A percentile compares a stretch with the other conserved stretches of the same genome.
Conservation (phyloP, 2,329 filamentous ascomycete genomes). For the Bipolaris sorokiniana region DNA sequence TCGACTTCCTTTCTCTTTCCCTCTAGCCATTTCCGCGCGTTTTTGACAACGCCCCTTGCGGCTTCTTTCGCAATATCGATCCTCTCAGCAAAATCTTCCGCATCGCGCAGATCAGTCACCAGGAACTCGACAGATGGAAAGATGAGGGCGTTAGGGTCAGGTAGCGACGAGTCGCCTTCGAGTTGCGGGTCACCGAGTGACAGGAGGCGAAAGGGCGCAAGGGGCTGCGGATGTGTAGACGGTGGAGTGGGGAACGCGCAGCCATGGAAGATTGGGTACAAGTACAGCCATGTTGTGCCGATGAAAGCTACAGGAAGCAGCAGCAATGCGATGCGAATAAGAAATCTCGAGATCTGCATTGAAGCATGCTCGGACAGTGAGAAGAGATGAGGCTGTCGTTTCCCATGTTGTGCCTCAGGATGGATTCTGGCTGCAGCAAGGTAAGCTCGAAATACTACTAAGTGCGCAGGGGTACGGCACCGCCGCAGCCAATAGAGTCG, state of each 20-base stretch:
- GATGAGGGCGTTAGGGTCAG: conserved; percentile 45
- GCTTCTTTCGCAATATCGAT: conserved; percentile 19
- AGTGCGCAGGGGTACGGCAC: conserved; percentile 3
- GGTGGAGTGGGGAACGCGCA: conserved; percentile 73
- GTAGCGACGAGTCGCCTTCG: conserved; percentile 87
- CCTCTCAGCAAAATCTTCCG: conserved; percentile 19
- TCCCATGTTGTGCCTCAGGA: conserved; percentile 19
- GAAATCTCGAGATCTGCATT: conserved; percentile 59
- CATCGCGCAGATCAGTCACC: conserved; percentile 24
- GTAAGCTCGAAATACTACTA: conserved; percentile 2
- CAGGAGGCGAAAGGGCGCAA: conserved; percentile 83
- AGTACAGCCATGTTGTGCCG: conserved; percentile 79
- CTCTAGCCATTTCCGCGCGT: conserved; percentile 70
- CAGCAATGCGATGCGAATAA: conserved; percentile 55
- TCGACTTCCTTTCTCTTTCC: conserved; percentile 81
- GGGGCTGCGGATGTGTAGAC: conserved; percentile 8
- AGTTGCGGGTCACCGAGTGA: conserved; percentile 91
- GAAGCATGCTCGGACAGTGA: conserved; percentile 42
- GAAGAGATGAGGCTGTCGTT: conserved; percentile 9
- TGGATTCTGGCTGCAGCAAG: conserved; percentile 7
- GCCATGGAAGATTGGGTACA: conserved; percentile 78
- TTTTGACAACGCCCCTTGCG: conserved; percentile 52
- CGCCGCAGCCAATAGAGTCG: conserved; percentile 3
- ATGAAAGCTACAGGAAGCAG: conserved; percentile 71
- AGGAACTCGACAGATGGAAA: conserved; percentile 53